phyloP scores from a whole-genome alignment of 148 eudicot species.

The Heliamphora exappendiculata region DNA sequence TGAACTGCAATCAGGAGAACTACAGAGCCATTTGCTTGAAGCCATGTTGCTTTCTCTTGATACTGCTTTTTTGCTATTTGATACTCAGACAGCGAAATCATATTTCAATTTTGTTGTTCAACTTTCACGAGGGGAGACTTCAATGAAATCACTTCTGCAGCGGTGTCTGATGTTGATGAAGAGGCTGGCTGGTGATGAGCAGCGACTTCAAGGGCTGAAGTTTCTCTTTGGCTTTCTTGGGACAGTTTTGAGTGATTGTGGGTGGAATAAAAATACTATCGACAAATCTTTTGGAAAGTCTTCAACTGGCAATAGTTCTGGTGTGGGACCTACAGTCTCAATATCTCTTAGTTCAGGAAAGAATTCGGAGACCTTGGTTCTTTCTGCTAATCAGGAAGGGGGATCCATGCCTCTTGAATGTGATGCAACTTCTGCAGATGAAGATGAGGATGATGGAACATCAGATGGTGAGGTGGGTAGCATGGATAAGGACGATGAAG shows the following conservation, averaged over 20 bases:
- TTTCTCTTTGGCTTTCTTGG: conserved; percentile 71
- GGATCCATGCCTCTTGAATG: conserved; percentile 66
- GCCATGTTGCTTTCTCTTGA: conserved; percentile 67
- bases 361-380: conserved; percentile 56
- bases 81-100: conserved; percentile 62
- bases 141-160: conserved; percentile 64
- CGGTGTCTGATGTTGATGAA: conserved; percentile 59
- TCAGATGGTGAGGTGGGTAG: conserved; percentile 95
- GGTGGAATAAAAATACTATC: conserved; percentile 32
- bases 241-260: conserved; percentile 56
- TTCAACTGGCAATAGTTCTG: conserved; percentile 36
- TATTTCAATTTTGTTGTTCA: conserved; percentile 64
- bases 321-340: conserved; percentile 36
- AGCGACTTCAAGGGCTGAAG: conserved; percentile 76
- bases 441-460: conserved; percentile 99
- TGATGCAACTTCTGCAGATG: conserved; percentile 96
- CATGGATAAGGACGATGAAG: conserved; percentile 89
- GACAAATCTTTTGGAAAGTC: conserved; percentile 50
- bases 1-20: conserved; percentile 47
- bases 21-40: conserved; percentile 60
- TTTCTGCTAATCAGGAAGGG: conserved; percentile 69
- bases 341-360: conserved; percentile 61
- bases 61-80: conserved; percentile 61
- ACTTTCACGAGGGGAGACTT: conserved; percentile 63
- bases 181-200: conserved; percentile 71